Evolutionary conservation across 352 stramenopile species (phyloP).

Genomic region (Phytophthora meadii): DNA sequence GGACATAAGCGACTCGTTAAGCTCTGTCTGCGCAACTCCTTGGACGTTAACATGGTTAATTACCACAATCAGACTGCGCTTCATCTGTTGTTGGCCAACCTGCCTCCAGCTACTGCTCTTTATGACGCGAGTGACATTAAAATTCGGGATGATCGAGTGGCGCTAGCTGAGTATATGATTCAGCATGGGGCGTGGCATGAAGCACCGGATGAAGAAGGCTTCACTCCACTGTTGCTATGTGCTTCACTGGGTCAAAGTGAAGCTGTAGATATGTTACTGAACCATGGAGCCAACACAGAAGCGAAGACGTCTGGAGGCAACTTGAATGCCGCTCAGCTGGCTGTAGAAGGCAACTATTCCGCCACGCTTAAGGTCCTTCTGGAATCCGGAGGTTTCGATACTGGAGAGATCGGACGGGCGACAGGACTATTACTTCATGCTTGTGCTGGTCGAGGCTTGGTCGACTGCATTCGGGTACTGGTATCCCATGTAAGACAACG

Average conservation of each 20-base stretch:
- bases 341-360: conserved; percentile 68
- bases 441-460: conserved; percentile 61
- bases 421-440: conserved; percentile 69
- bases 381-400: conserved; percentile 58
- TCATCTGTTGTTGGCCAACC: conserved; percentile 77
- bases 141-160: conserved; percentile 49
- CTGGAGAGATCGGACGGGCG: conserved; percentile 33
- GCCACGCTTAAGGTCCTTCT: conserved; percentile 59
- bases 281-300: conserved; percentile 67
- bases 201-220: conserved; percentile 61
- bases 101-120: conserved; percentile 25
- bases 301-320: conserved; percentile 36
- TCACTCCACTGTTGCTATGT: conserved; percentile 73
- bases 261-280: conserved; percentile 73
- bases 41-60: conserved; percentile 81
- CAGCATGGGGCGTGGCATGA: conserved; percentile 86
- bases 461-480: conserved; percentile 62
- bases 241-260: conserved; percentile 65
- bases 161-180: conserved; percentile 84
- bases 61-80: conserved; percentile 62
- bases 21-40: conserved; percentile 74
- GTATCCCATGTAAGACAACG: conserved; percentile 54
- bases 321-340: conserved; percentile 62
- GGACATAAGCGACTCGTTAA: conserved; percentile 85
- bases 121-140: conserved; percentile 13